Conservation (phyloP, 148 eudicot species). For the Spergularia marina region DNA sequence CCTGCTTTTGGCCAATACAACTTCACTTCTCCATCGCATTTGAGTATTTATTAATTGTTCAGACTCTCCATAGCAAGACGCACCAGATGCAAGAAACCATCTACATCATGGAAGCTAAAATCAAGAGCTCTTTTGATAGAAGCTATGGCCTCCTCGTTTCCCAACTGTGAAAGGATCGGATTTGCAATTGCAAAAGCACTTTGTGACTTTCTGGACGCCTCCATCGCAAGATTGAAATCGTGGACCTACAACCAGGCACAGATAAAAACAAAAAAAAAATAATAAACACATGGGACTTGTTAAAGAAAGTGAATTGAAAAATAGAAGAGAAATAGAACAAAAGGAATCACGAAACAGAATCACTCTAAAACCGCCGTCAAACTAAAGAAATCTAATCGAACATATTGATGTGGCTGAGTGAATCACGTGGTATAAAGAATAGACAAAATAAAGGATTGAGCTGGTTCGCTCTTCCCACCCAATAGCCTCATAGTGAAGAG, state of each 20-base stretch:
- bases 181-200: conserved; percentile 38
- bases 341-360: background rate
- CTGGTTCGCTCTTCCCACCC: background rate
- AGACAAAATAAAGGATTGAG: background rate
- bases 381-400: background rate
- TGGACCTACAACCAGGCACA: conserved; percentile 26
- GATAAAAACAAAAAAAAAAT: background rate
- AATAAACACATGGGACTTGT: background rate
- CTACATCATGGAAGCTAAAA: conserved; percentile 52
- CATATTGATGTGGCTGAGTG: background rate
- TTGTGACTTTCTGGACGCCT: conserved; percentile 41
- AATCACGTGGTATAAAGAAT: background rate
- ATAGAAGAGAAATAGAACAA: background rate
- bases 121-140: conserved; percentile 42
- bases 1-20: conserved; percentile 3
- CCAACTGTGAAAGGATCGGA: conserved; percentile 30
- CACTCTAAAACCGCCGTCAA: background rate
- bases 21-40: conserved; percentile 15
- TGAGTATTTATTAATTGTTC: conserved; percentile 15
- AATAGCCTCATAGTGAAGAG: background rate
- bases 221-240: conserved; percentile 44
- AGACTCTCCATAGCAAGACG: conserved; percentile 42
- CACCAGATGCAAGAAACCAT: conserved; percentile 36
- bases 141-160: conserved; percentile 34
- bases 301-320: too few species aligned